Conservation (phyloP, 768 basidiomycete genomes). For the Pisolithus sp. region DNA sequence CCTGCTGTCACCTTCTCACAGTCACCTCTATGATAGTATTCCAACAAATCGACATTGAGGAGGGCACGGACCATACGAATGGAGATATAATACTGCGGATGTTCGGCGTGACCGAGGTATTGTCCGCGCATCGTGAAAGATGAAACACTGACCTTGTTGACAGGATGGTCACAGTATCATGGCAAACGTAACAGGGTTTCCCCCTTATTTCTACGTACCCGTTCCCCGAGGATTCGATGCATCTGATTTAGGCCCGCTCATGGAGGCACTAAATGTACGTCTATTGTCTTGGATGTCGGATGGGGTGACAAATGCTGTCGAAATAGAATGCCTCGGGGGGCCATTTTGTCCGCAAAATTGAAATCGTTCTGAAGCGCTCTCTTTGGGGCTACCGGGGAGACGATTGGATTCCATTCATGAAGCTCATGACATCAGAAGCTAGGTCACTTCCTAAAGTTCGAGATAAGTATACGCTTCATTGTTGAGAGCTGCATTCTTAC, state of each 20-base stretch:
- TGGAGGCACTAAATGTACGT: slow-evolving; percentile 69
- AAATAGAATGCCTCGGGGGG: slow-evolving; percentile 23
- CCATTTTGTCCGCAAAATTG: slow-evolving; percentile 42
- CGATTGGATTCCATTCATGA: slow-evolving; percentile 73
- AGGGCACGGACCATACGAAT: slow-evolving; percentile 40
- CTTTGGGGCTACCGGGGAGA: slow-evolving; percentile 91
- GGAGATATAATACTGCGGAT: slow-evolving; percentile 52
- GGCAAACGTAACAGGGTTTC: slow-evolving; percentile 72
- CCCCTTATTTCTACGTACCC: slow-evolving; percentile 90
- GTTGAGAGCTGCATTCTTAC: slow-evolving; percentile 7
- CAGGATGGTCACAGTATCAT: slow-evolving; percentile 77
- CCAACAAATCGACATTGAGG: slow-evolving; percentile 93
- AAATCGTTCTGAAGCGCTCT: slow-evolving; percentile 59
- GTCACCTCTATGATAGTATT: slow-evolving; percentile 50
- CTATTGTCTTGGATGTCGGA: neutral
- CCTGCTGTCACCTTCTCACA: neutral
- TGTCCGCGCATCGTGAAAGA: slow-evolving; percentile 5
- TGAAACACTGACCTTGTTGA: slow-evolving; percentile 1
- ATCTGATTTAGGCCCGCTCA: slow-evolving; percentile 61
- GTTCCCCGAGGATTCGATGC: slow-evolving; percentile 77
- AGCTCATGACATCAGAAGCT: slow-evolving; percentile 69
- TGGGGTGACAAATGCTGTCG: neutral
- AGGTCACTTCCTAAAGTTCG: slow-evolving; percentile 79
- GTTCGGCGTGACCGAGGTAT: slow-evolving; percentile 87
- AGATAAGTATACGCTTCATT: slow-evolving; percentile 56